Evolutionary conservation across 2,329 filamentous ascomycete species (phyloP), one percentile per base, ranked within the genome.

Genomic region (Exutisphaerella laricina): DNA sequence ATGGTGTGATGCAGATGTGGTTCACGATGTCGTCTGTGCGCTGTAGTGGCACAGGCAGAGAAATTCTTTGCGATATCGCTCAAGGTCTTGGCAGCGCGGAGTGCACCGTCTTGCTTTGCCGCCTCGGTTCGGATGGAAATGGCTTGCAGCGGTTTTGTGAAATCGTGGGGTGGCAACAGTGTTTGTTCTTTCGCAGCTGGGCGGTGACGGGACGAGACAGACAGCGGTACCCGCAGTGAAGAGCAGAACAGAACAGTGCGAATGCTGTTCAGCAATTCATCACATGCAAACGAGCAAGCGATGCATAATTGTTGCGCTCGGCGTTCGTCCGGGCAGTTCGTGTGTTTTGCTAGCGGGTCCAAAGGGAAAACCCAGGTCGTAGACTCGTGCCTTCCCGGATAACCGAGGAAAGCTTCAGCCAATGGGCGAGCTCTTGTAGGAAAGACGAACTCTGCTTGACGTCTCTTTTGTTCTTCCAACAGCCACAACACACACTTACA

Each of bases 391-490:
- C 16, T 17, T 18, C 7, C 30, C 30, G 30, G 16, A 8, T 33
- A 33, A 18, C 30, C 30, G 30, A 33, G 30, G 30, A 18, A 12
- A 9, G 16, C 13, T 8, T 3, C 14, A 33, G 30, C 30, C 30
- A 33, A 33, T 33, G 6, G 14, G 7, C 9, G 13, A 33, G 30
- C 30, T 33, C 20, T 33, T 33, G 14, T 18, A 14, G 30, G 30
- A 33, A n/a, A 28, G 30, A 33, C n/a, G n/a, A n/a, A 33, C 30
- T 33, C 30, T 33, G 30, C 30, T 33, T 33, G 14, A 33, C 14
- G 30, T 33, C 13, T 17, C 43, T 36, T 47, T 46, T 48, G 46
- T 53, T 53, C 50, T 39, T 43, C 43, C 30, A 18, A 33, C 30
- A 31, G 28, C 28, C 28, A 31, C 28, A 31, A 16, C n/a, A 21